phyloP scores from a whole-genome alignment of 768 basidiomycete genomes.

The Auriscalpium orientale region DNA sequence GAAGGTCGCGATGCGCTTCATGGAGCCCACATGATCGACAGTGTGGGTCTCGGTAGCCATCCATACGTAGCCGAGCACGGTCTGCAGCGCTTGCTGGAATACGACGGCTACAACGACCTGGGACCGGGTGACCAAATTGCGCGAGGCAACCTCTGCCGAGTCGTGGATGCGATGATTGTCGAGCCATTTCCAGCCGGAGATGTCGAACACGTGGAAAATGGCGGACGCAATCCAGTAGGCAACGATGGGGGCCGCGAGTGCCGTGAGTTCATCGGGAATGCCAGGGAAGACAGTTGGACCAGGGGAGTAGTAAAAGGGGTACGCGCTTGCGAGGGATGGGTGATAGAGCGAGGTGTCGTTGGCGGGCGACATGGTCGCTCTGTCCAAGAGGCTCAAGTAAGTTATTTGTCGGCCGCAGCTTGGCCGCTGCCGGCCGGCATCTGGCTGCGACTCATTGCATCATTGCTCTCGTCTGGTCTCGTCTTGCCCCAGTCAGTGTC shows the following conservation, averaged over 20 bases:
- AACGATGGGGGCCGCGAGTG: constrained; percentile 66
- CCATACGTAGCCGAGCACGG: constrained; percentile 62
- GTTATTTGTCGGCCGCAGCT: no score
- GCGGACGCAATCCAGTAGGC: constrained; percentile 81
- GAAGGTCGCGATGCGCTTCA: constrained; percentile 25
- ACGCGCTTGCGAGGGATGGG: not conserved
- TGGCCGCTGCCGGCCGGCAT: no score
- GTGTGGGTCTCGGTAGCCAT: constrained; percentile 33
- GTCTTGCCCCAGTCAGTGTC: no score
- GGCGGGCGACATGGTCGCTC: not conserved
- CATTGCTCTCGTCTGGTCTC: no score
- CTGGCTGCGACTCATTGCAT: no score
- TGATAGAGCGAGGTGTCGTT: not conserved
- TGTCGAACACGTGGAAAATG: constrained; percentile 78
- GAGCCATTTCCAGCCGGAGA: constrained; percentile 67
- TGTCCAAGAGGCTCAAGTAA: no score
- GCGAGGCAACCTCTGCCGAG: constrained; percentile 63
- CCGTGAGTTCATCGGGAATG: constrained; percentile 64
- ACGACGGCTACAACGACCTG: constrained; percentile 78
- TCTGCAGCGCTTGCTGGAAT: constrained; percentile 83
- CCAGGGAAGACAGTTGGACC: constrained; percentile 40
- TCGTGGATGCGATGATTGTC: constrained; percentile 86
- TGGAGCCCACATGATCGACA: constrained; percentile 26
- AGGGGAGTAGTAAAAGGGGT: constrained; percentile 50
- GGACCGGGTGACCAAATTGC: constrained; percentile 64